A percentile compares a stretch with the other conserved stretches of the same genome.
These are phyloP conservation scores for Chimonanthus salicifolius DNA, from an alignment of 164 flowering plant genomes.

Conservation along the genomic window DNA sequence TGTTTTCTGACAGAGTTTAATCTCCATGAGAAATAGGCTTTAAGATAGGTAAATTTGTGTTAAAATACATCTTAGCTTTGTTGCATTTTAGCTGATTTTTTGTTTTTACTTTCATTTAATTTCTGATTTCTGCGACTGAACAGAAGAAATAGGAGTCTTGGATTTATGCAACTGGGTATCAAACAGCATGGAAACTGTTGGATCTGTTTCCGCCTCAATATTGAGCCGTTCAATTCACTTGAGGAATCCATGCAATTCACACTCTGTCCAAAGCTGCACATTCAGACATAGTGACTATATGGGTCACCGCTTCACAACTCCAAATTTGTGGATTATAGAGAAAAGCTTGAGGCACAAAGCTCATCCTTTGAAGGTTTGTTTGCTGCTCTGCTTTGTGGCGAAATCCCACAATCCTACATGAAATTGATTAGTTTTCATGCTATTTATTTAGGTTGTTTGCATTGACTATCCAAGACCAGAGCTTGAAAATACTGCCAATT, in stretches of 20 bases:
- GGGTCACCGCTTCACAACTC: conserved; percentile 10
- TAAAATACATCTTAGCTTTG: not conserved
- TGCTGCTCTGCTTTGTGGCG: not conserved
- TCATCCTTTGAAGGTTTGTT: conserved; percentile 18
- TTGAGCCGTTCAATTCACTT: conserved; percentile 8
- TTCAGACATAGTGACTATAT: conserved; percentile 18
- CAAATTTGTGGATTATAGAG: conserved; percentile 2
- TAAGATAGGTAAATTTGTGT: not conserved
- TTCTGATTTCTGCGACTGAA: not conserved
- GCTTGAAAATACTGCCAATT: conserved; percentile 71
- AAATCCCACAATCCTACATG: not conserved
- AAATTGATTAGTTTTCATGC: conserved; percentile 4
- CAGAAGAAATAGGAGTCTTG: not conserved
- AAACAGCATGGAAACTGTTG: conserved; percentile 9
- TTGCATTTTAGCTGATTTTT: not conserved
- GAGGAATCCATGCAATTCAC: conserved; percentile 7
- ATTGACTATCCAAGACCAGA: conserved; percentile 92
- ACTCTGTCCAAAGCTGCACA: conserved; percentile 8
- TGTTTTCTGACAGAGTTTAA: too few relatives aligned
- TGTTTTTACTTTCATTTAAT: not conserved
- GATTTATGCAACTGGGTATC: not conserved
- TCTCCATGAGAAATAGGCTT: too few relatives aligned
- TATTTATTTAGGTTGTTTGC: conserved; percentile 59
- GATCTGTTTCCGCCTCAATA: conserved; percentile 20
- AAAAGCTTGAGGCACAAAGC: conserved; percentile 5